A percentile compares a stretch with the other conserved stretches of the same genome.
Evolutionary conservation across 148 eudicot species (phyloP).

Genomic region (Rhododendron vialii): DNA sequence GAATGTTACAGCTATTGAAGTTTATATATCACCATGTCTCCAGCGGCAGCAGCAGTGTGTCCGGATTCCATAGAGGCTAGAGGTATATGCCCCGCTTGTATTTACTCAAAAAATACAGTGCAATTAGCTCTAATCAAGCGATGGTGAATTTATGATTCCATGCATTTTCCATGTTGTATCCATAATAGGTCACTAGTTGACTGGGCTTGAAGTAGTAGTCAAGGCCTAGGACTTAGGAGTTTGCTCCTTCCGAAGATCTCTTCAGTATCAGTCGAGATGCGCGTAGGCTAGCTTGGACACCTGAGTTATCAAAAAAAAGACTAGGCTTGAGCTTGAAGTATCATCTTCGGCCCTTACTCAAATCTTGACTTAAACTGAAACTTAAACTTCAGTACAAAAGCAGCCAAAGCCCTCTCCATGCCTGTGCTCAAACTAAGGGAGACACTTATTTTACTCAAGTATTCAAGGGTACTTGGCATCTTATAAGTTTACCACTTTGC

Average conservation of each 20-base stretch:
- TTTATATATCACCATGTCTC: slow-evolving; percentile 37
- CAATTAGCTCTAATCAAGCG: not conserved
- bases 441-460: not conserved
- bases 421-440: not conserved
- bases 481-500: not conserved
- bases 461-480: not conserved
- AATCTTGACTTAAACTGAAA: not conserved
- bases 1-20: slow-evolving; percentile 5
- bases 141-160: not conserved
- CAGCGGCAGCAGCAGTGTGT: slow-evolving; percentile 28
- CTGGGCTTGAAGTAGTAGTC: not conserved
- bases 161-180: not conserved
- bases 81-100: slow-evolving; percentile 29
- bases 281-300: not conserved
- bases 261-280: too few relatives aligned
- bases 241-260: not conserved
- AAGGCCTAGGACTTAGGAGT: not conserved
- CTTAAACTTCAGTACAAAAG: not conserved
- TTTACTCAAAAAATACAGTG: not conserved
- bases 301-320: not conserved
- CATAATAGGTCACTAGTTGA: not conserved
- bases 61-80: slow-evolving; percentile 49
- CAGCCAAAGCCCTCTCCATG: not conserved
- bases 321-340: not conserved
- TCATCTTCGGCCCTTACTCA: not conserved